Conservation (phyloP, 2,329 filamentous ascomycete genomes). For the Mariannaea sp. region DNA sequence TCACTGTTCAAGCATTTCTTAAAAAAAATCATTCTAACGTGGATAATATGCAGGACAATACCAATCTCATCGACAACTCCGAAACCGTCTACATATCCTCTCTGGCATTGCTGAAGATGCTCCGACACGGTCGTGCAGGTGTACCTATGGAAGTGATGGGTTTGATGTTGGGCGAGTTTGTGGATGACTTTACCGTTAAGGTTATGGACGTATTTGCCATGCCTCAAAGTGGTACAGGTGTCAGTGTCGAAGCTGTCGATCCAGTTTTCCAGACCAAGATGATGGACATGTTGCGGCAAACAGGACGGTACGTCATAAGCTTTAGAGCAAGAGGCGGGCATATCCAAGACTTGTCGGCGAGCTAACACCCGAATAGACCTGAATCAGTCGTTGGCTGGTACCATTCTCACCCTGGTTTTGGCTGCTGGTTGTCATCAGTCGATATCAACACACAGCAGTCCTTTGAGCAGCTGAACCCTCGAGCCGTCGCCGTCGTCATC, state of each 20-base stretch:
- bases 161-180: conserved; percentile 97
- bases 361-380: conserved; percentile 61
- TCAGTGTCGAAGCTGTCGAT: conserved; percentile 97
- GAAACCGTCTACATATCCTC: conserved; percentile 99
- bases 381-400: conserved; percentile 99
- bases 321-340: not conserved
- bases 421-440: conserved; percentile 97
- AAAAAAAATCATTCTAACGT: conserved; percentile 15
- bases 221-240: conserved; percentile 97
- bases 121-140: conserved; percentile 94
- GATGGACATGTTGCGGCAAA: conserved; percentile 99
- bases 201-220: conserved; percentile 99
- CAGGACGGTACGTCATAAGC: conserved; percentile 73
- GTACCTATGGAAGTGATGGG: conserved; percentile 99
- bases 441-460: conserved; percentile 99
- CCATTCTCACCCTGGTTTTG: conserved; percentile 98
- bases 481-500: conserved; percentile 95
- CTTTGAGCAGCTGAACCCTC: conserved; percentile 97
- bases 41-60: conserved; percentile 70
- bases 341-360: conserved; percentile 16
- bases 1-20: conserved; percentile 20
- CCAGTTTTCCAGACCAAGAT: conserved; percentile 99
- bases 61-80: conserved; percentile 94
- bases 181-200: conserved; percentile 97
- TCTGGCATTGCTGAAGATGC: conserved; percentile 95